Conservation (phyloP, 306 rosid genomes). For the barrel medic (Medicago truncatula) region DNA sequence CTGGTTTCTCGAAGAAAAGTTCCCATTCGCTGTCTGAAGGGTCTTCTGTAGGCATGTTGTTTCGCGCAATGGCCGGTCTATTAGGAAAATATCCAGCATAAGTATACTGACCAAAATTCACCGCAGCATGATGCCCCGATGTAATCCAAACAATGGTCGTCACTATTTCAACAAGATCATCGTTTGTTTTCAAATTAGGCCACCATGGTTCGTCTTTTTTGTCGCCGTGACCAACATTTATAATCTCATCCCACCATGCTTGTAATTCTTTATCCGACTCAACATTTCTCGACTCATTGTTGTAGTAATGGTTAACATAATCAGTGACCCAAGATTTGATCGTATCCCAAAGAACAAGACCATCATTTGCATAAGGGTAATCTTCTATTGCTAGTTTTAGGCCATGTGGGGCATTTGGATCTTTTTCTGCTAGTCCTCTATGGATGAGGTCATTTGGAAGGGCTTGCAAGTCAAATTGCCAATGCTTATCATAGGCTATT, state of each 20-base stretch:
- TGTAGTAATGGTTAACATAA: constrained; percentile 48
- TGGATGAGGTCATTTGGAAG: constrained; percentile 75
- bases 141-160: constrained; percentile 55
- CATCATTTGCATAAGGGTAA: constrained; percentile 62
- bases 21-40: constrained; percentile 41
- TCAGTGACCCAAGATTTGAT: constrained; percentile 54
- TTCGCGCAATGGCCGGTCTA: constrained; percentile 48
- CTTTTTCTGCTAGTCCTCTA: constrained; percentile 66
- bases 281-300: background rate
- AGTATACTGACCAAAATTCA: constrained; percentile 66
- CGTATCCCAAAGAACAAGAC: constrained; percentile 53
- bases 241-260: constrained; percentile 79
- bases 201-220: constrained; percentile 67
- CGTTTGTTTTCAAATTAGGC: constrained; percentile 49
- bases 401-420: constrained; percentile 56
- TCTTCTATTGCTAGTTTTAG: constrained; percentile 50
- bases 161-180: constrained; percentile 44
- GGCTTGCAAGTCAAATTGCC: constrained; percentile 73
- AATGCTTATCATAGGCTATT: constrained; percentile 62
- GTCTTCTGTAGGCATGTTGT: constrained; percentile 52
- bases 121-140: constrained; percentile 66
- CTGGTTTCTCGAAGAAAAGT: constrained; percentile 44
- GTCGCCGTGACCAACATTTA: constrained; percentile 49
- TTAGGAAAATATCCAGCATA: constrained; percentile 60
- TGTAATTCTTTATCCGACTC: constrained; percentile 60